Conservation (phyloP, 495 filamentous ascomycete genomes). For the Talaromyces wortmannii region DNA sequence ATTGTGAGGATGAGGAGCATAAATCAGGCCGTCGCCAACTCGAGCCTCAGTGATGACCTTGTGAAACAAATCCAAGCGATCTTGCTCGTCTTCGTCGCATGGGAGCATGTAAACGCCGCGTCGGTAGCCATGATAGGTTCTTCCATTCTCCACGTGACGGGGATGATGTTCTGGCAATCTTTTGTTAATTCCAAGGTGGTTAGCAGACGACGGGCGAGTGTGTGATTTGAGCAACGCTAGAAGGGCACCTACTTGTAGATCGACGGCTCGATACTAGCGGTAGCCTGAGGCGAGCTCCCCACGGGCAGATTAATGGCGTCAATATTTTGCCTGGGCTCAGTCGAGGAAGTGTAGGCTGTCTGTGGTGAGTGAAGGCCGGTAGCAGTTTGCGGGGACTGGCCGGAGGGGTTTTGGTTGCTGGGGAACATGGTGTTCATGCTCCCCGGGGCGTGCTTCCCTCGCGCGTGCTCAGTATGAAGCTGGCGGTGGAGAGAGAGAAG, state of each 20-base stretch:
- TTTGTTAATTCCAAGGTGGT: background rate
- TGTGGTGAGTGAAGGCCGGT: background rate
- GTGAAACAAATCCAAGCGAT: conserved; percentile 74
- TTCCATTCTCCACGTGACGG: conserved; percentile 37
- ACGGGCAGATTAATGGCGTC: background rate
- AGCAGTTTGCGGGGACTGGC: background rate
- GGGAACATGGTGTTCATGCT: background rate
- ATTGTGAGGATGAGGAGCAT: conserved; percentile 44
- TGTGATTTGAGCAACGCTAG: background rate
- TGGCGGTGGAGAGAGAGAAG: no score
- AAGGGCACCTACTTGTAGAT: background rate
- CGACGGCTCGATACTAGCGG: background rate
- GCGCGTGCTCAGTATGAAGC: background rate
- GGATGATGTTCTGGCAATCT: conserved; percentile 30
- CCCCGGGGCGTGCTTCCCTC: background rate
- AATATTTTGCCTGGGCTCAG: background rate
- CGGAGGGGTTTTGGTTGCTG: background rate
- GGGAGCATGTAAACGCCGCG: conserved; percentile 43
- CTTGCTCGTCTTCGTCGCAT: conserved; percentile 57
- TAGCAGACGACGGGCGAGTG: background rate
- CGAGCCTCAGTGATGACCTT: conserved; percentile 66
- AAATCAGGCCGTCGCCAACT: conserved; percentile 39
- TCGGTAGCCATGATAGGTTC: conserved; percentile 41
- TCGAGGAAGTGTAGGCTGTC: background rate
- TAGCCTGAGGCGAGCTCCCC: background rate